phyloP scores from a whole-genome alignment of 23 red algal genomes.

The Gracilaria domingensis region DNA sequence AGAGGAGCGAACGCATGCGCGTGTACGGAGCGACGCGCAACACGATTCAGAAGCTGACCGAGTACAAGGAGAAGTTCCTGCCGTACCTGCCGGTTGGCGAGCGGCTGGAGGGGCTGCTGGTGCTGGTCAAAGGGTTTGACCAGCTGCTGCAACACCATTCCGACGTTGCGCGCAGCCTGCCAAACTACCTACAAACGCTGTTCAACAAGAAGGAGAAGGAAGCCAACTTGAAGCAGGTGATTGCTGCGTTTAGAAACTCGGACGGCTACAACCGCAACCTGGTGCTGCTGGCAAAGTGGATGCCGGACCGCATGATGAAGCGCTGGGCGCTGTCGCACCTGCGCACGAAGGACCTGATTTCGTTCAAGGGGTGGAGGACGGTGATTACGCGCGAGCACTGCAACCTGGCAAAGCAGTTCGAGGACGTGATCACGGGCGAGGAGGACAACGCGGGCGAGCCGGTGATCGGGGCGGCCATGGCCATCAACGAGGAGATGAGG shows the following conservation, averaged over 20 bases:
- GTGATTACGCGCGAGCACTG: constrained; percentile 60
- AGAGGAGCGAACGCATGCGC: constrained; percentile 66
- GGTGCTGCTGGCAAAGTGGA: constrained; percentile 68
- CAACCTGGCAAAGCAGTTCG: constrained; percentile 30
- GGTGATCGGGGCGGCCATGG: constrained; percentile 75
- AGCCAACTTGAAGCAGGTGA: constrained; percentile 52
- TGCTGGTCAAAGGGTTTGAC: constrained; percentile 44
- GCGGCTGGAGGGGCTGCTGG: constrained; percentile 58
- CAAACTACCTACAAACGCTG: constrained; percentile 53
- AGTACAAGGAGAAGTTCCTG: constrained; percentile 68
- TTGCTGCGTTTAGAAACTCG: constrained; percentile 42
- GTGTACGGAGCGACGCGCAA: constrained; percentile 57
- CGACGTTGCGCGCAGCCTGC: constrained; percentile 34
- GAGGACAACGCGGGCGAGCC: constrained; percentile 57
- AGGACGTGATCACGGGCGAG: constrained; percentile 49
- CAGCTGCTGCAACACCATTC: constrained; percentile 55
- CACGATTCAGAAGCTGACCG: constrained; percentile 42
- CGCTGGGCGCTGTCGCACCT: constrained; percentile 57
- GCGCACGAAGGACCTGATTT: constrained; percentile 39
- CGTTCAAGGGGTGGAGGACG: constrained; percentile 52
- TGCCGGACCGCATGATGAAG: constrained; percentile 66
- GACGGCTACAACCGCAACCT: constrained; percentile 74
- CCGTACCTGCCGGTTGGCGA: constrained; percentile 75
- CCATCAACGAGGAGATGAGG: constrained; percentile 72
- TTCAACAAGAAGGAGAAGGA: constrained; percentile 70